Conservation (phyloP, 2,329 filamentous ascomycete genomes). For the Aspergillus ochraceus region DNA sequence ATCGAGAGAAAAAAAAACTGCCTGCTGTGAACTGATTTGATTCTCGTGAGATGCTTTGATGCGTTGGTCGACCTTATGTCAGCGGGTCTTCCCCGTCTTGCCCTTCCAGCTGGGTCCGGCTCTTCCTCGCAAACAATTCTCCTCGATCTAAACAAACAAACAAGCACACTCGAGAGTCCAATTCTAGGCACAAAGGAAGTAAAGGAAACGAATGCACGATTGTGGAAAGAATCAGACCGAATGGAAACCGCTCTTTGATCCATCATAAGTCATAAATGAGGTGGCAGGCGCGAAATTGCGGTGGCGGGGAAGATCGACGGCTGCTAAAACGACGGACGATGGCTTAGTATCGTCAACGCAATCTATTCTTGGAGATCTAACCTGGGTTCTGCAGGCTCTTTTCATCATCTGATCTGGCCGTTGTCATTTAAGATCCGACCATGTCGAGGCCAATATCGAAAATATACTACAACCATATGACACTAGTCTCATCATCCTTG, state of each 20-base stretch:
- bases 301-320: conserved; percentile 8
- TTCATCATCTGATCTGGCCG: background rate
- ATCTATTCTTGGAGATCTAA: background rate
- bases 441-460: no score
- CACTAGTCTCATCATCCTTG: no score
- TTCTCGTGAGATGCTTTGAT: background rate
- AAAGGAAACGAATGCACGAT: background rate
- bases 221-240: background rate
- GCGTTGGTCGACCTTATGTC: background rate
- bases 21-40: background rate
- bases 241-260: background rate
- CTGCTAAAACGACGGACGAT: background rate
- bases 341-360: background rate
- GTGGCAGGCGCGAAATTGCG: conserved; percentile 11
- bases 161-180: no score
- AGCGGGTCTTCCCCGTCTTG: background rate
- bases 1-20: background rate
- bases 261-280: conserved; percentile 7
- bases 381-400: background rate
- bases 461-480: no score
- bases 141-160: no score
- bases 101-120: background rate
- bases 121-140: background rate
- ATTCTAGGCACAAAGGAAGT: background rate
- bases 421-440: background rate